A percentile compares a stretch with the other conserved stretches of the same genome.
Evolutionary conservation across 2,329 filamentous ascomycete genomes (phyloP).

Genomic region (Lachnellula arida): DNA sequence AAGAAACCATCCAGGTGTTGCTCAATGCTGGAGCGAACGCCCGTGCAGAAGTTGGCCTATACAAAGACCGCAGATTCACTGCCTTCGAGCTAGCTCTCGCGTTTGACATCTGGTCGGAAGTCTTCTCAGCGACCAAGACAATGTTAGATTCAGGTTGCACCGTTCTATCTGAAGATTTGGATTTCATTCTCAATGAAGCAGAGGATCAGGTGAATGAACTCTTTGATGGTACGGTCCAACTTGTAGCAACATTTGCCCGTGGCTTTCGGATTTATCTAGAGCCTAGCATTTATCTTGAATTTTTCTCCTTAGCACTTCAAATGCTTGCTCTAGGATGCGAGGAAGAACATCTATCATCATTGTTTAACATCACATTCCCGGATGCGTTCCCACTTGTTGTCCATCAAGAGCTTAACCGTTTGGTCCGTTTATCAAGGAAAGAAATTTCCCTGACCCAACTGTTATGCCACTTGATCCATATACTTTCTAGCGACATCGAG

Average conservation of each 20-base stretch:
- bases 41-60: neutral
- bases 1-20: neutral
- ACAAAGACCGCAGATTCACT: neutral
- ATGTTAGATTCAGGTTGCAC: neutral
- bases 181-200: neutral
- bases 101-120: no score
- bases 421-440: neutral
- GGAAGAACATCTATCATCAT: neutral
- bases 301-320: neutral
- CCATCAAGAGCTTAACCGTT: neutral
- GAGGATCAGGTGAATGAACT: no score
- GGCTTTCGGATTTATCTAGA: neutral
- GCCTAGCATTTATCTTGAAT: neutral
- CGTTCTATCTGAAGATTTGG: neutral
- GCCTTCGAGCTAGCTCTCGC: neutral
- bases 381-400: neutral
- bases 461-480: no score
- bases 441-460: neutral
- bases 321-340: neutral
- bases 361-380: neutral
- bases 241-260: neutral
- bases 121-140: no score
- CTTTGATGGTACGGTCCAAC: rapidly evolving
- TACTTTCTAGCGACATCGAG: no score
- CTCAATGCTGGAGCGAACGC: neutral